These are phyloP conservation scores for Chalara sp. DNA, from an alignment of 2,329 filamentous ascomycete species.

Conservation along the genomic window DNA sequence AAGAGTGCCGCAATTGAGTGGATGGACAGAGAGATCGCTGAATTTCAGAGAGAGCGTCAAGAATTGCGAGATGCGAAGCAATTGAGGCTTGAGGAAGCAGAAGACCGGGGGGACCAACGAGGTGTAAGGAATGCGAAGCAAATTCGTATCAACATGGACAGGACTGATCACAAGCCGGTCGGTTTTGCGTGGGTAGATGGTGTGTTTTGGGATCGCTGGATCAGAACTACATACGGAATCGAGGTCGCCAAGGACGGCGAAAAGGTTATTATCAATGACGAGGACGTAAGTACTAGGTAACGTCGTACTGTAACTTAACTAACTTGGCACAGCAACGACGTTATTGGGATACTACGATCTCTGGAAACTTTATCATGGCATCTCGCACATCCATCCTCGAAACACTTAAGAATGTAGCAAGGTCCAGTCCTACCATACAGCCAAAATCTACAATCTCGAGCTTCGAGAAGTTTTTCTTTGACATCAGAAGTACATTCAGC, in stretches of 20 bases:
- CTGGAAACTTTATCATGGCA: slow-evolving; percentile 82
- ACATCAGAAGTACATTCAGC: slow-evolving; percentile 50
- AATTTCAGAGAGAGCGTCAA: slow-evolving; percentile 88
- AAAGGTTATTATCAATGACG: slow-evolving; percentile 91
- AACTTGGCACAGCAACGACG: slow-evolving; percentile 61
- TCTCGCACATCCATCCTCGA: slow-evolving; percentile 49
- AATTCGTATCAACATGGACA: slow-evolving; percentile 86
- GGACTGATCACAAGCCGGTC: slow-evolving; percentile 80
- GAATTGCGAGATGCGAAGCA: slow-evolving; percentile 93
- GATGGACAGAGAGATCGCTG: slow-evolving; percentile 92
- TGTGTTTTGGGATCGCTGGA: slow-evolving; percentile 95
- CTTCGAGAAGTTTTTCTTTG: slow-evolving; percentile 65
- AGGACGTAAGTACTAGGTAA: slow-evolving; percentile 64
- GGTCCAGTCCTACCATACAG: slow-evolving; percentile 55
- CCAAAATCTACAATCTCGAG: slow-evolving; percentile 71
- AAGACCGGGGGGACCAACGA: slow-evolving; percentile 85
- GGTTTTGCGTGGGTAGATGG: slow-evolving; percentile 97
- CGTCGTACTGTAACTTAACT: slow-evolving; percentile 24
- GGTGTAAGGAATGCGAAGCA: slow-evolving; percentile 82
- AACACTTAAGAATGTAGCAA: slow-evolving; percentile 41
- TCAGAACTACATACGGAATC: slow-evolving; percentile 89
- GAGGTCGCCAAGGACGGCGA: slow-evolving; percentile 78
- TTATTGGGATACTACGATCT: slow-evolving; percentile 91
- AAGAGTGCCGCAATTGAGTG: slow-evolving; percentile 94
- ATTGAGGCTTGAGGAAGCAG: slow-evolving; percentile 89